phyloP scores from a whole-genome alignment of 495 filamentous ascomycete genomes.

The Penicillium bovifimosum region DNA sequence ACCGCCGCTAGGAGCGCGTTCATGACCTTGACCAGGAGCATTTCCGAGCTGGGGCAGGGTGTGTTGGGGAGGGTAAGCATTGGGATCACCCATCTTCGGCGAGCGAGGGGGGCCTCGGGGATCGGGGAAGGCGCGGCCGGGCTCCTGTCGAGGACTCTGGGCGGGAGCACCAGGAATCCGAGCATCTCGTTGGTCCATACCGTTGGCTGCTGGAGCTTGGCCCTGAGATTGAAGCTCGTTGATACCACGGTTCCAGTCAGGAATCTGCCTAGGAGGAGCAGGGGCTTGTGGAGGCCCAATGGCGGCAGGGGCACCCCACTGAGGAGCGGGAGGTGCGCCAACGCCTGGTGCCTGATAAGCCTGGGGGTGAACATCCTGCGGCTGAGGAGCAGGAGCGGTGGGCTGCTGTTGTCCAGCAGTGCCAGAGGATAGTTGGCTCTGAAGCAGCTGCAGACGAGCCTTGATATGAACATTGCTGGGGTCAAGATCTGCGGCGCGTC shows the following conservation, averaged over 20 bases:
- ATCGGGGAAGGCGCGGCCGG: slow-evolving; percentile 69
- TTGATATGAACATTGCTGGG: slow-evolving; percentile 94
- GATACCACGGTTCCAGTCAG: slow-evolving; percentile 70
- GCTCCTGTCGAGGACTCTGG: slow-evolving; percentile 65
- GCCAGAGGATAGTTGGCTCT: slow-evolving; percentile 68
- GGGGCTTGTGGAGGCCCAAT: slow-evolving; percentile 59
- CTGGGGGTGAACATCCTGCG: slow-evolving; percentile 82
- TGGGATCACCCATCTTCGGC: slow-evolving; percentile 55
- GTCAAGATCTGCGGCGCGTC: slow-evolving; percentile 89
- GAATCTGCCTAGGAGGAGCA: slow-evolving; percentile 53
- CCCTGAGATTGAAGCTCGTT: slow-evolving; percentile 67
- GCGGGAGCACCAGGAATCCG: slow-evolving; percentile 60
- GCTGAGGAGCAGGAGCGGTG: slow-evolving; percentile 64
- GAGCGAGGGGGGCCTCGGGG: slow-evolving; percentile 61
- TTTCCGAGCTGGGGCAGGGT: slow-evolving; percentile 58
- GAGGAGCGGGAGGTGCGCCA: slow-evolving; percentile 69
- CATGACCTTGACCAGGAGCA: slow-evolving; percentile 46
- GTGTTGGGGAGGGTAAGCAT: slow-evolving; percentile 56
- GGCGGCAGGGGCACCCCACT: slow-evolving; percentile 71
- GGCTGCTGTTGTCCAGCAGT: slow-evolving; percentile 55
- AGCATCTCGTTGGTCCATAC: slow-evolving; percentile 71
- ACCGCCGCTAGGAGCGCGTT: slow-evolving; percentile 54
- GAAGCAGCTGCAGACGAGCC: slow-evolving; percentile 79
- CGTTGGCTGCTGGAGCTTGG: slow-evolving; percentile 62
- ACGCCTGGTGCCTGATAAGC: slow-evolving; percentile 72